phyloP scores from a whole-genome alignment of 441 rosid species.

The Breynia disticha region DNA sequence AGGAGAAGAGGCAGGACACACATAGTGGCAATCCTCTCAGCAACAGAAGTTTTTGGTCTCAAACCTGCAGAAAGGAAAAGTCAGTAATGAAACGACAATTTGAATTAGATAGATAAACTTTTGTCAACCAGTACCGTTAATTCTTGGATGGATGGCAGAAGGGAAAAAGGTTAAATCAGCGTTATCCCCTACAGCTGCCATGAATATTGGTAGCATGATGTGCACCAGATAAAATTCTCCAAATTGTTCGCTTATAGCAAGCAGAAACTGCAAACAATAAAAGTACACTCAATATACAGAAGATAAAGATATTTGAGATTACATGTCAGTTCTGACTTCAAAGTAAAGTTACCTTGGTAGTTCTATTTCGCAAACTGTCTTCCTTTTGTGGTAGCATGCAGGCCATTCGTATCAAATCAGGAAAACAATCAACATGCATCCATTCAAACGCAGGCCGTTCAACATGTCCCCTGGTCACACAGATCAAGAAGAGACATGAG shows the following conservation, averaged over 20 bases:
- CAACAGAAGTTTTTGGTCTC: slow-evolving; percentile 73
- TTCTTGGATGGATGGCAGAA: slow-evolving; percentile 43
- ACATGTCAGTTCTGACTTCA: slow-evolving; percentile 6
- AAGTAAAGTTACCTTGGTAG: slow-evolving; percentile 51
- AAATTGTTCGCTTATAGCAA: slow-evolving; percentile 59
- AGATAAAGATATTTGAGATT: slow-evolving; percentile 3
- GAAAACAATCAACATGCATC: slow-evolving; percentile 91
- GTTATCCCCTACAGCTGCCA: slow-evolving; percentile 76
- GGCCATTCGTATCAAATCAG: slow-evolving; percentile 65
- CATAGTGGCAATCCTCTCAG: slow-evolving; percentile 63
- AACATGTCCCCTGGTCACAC: slow-evolving; percentile 49
- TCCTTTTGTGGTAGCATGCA: slow-evolving; percentile 86
- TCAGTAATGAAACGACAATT: slow-evolving; percentile 6
- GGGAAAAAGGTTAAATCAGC: slow-evolving; percentile 69
- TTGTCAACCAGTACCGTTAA: slow-evolving; percentile 42
- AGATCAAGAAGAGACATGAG: slow-evolving; percentile 16
- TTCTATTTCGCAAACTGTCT: slow-evolving; percentile 74
- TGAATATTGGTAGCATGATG: slow-evolving; percentile 74
- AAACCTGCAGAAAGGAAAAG: slow-evolving; percentile 44
- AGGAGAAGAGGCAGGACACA: slow-evolving; percentile 83
- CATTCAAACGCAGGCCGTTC: slow-evolving; percentile 92
- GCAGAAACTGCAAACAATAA: slow-evolving; percentile 56
- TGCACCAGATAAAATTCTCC: slow-evolving; percentile 76
- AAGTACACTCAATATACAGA: slow-evolving; percentile 8
- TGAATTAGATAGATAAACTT: neutral